These are phyloP conservation scores for Sequoia sempervirens DNA, from an alignment of 75 land plant genomes.

Conservation along the genomic window DNA sequence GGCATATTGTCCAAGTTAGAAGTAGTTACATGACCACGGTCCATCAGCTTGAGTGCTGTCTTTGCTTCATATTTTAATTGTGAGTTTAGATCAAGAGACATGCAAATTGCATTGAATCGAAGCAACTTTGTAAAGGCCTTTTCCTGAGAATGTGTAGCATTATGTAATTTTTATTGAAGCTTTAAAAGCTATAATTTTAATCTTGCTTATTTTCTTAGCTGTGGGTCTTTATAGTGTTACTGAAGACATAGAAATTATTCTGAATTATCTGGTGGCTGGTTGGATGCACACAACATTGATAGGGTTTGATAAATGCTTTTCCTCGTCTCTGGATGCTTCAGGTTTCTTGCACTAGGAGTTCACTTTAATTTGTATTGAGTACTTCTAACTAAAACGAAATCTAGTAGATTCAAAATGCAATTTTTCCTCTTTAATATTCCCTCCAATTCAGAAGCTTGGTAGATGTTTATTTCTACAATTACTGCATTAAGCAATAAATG, in stretches of 20 bases:
- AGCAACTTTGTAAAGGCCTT: not conserved
- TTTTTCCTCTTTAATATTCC: not conserved
- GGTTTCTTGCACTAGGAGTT: not conserved
- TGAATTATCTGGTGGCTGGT: not conserved
- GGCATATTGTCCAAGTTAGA: not conserved
- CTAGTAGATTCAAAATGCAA: not conserved
- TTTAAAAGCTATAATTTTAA: not conserved
- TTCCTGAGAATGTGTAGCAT: not conserved
- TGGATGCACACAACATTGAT: not conserved
- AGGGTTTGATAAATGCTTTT: not conserved
- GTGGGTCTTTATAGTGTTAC: not conserved
- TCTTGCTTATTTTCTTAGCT: not conserved
- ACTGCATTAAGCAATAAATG: not conserved
- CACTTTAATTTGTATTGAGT: not conserved
- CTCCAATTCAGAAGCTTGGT: not conserved
- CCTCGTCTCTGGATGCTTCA: not conserved
- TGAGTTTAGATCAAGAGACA: not conserved
- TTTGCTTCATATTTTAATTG: not conserved
- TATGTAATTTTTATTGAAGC: not conserved
- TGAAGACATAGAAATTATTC: not conserved
- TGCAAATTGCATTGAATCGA: not conserved
- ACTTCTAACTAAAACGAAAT: not conserved
- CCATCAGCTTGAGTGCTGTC: not conserved
- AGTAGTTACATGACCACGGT: not conserved
- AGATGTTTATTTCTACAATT: not conserved